phyloP scores from a whole-genome alignment of 129 eudicot species.

The Glebionis coronaria region DNA sequence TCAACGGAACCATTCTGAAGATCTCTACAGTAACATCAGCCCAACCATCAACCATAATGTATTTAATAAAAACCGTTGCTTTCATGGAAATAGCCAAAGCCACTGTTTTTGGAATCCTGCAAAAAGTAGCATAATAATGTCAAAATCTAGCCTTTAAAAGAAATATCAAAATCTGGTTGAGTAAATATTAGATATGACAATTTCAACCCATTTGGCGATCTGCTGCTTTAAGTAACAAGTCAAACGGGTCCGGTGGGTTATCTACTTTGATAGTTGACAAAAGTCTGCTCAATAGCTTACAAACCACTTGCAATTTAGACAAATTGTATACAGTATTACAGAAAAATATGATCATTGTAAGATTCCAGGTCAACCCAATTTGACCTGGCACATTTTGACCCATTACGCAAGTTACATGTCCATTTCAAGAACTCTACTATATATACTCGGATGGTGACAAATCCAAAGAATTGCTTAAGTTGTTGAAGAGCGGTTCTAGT shows the following conservation, averaged over 20 bases:
- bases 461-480: slow-evolving; percentile 42
- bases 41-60: slow-evolving; percentile 94
- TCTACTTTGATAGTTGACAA: not conserved
- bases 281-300: too few relatives aligned
- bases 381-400: not conserved
- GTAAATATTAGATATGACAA: not conserved
- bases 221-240: not conserved
- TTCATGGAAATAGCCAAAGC: slow-evolving; percentile 85
- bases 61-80: slow-evolving; percentile 81
- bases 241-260: not conserved
- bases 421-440: not conserved
- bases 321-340: too few relatives aligned
- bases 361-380: too few relatives aligned
- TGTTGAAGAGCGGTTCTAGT: slow-evolving; percentile 72
- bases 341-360: too few relatives aligned
- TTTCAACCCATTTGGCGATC: slow-evolving; percentile 4
- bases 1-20: slow-evolving; percentile 64
- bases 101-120: slow-evolving; percentile 74
- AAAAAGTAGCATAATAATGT: slow-evolving; percentile 7
- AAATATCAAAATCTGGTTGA: not conserved
- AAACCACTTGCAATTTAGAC: too few relatives aligned
- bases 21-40: slow-evolving; percentile 84
- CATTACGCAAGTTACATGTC: not conserved
- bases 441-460: slow-evolving; percentile 63
- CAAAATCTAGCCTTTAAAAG: not conserved